phyloP scores from a whole-genome alignment of 805 yeast species.

The Hanseniaspora lindneri region DNA sequence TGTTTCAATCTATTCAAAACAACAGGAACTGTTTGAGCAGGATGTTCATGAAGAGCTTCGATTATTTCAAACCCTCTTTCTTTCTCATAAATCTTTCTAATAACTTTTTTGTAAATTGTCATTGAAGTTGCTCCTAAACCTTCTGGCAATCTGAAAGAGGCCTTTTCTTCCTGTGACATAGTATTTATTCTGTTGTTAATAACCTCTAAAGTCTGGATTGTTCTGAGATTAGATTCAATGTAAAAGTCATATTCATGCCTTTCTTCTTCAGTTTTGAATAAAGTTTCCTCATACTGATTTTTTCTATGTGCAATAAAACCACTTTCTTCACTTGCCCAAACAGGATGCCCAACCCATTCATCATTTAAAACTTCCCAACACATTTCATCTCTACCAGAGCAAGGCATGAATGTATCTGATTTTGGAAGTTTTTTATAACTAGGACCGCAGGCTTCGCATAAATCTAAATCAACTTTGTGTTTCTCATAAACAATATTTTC shows the following conservation, averaged over 20 bases:
- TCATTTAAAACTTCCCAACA: slow-evolving; percentile 98
- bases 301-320: slow-evolving; percentile 98
- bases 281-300: slow-evolving; percentile 92
- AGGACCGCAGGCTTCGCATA: slow-evolving; percentile 92
- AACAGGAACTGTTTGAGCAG: slow-evolving; percentile 88
- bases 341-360: slow-evolving; percentile 99
- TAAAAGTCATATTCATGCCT: slow-evolving; percentile 93
- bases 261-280: slow-evolving; percentile 92
- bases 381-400: slow-evolving; percentile 96
- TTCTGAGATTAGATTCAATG: slow-evolving; percentile 87
- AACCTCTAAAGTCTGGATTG: slow-evolving; percentile 90
- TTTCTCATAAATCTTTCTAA: slow-evolving; percentile 82
- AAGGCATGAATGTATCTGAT: slow-evolving; percentile 90
- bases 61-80: slow-evolving; percentile 94
- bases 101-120: slow-evolving; percentile 86
- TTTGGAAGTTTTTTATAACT: slow-evolving; percentile 87
- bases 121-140: slow-evolving; percentile 86
- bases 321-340: slow-evolving; percentile 99
- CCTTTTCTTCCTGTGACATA: slow-evolving; percentile 85
- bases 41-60: slow-evolving; percentile 89
- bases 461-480: slow-evolving; percentile 76
- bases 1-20: slow-evolving; percentile 87
- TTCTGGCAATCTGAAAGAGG: slow-evolving; percentile 72
- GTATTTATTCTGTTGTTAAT: slow-evolving; percentile 86
- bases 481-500: slow-evolving; percentile 81